These are phyloP conservation scores for Colletotrichum sp. DNA, from an alignment of 2,329 filamentous ascomycete genomes.

Conservation along the genomic window DNA sequence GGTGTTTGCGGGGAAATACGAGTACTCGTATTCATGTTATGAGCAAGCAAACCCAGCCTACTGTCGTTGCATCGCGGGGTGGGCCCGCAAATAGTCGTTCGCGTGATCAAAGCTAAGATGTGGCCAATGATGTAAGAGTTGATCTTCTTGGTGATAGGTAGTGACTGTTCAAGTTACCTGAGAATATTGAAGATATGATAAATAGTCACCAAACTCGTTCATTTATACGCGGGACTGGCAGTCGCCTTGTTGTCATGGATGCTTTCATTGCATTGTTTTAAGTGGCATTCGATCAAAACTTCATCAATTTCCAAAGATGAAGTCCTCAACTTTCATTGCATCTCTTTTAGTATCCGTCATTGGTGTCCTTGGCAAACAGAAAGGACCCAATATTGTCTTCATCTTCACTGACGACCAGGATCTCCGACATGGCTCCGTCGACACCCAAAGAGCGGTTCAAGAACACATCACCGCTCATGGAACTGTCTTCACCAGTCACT, in stretches of 20 bases:
- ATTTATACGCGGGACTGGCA: not conserved
- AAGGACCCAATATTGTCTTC: not conserved
- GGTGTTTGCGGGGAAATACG: not conserved
- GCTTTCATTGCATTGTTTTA: not conserved
- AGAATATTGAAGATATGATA: not conserved
- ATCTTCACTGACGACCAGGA: not conserved
- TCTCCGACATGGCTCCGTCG: not conserved
- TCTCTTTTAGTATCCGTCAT: not conserved
- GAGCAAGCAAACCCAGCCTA: not conserved
- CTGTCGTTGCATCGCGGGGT: not conserved
- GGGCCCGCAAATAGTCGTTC: not conserved
- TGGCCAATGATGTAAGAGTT: not conserved
- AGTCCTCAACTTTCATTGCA: not conserved
- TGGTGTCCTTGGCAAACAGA: not conserved
- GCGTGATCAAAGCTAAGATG: not conserved
- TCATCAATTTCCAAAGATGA: not conserved
- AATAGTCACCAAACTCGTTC: not conserved
- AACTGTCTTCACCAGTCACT: not conserved
- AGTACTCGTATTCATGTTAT: not conserved
- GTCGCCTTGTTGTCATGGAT: not conserved
- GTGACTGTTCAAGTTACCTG: not conserved
- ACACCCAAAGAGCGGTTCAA: not conserved
- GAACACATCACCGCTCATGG: not conserved
- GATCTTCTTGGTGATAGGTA: not conserved
- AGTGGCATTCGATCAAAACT: not conserved